Evolutionary conservation across 768 basidiomycete species (phyloP), one percentile per base, ranked within the genome.

Genomic region (Gloeopeniophorella convolvens): DNA sequence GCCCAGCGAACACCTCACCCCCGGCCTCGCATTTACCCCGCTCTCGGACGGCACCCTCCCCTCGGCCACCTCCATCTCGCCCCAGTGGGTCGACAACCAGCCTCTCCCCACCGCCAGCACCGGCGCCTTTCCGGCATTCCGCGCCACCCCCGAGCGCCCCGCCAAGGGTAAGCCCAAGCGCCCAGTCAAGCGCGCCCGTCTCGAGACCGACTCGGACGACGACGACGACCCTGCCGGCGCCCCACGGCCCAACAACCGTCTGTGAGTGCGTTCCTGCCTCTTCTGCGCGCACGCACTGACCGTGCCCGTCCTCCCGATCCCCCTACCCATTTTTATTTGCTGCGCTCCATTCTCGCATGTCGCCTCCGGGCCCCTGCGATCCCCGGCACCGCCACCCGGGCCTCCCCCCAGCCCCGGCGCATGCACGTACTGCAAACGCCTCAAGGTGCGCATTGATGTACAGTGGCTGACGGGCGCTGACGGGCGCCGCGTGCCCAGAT

Each of bases 361-460:
- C n/a, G n/a, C n/a, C n/a, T n/a, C 46, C 54, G 54, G 54, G 32
- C 16, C 16, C 5, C 31, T 47, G 5, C 7, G 24, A 43, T 16
- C 15, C 20, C 54, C 48, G 56, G 44, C 43, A 47, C 50, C 42
- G 43, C 54, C 28, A 42, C 18, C 35, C 23, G 45, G 49, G 44
- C 42, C 16, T 40, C 30, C 28, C 21, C 27, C 35, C 64, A 90
- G 87, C 35, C 81, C 83, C 55, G 86, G 89, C 50, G 89, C 89
- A 35, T 91, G 89, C 66, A 84, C 77, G 3, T 80, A 90, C 62
- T 91, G 89, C 76, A 91, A 89, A 66, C 85, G 82, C 62, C 79
- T 90, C 60, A 91, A 91, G 83, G 86, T 84, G 67, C 50, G 79
- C n/a, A n/a, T n/a, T n/a, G n/a, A n/a, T n/a, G n/a, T n/a, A n/a